Evolutionary conservation across 352 stramenopile species (phyloP).

Genomic region (Hyaloperonospora brassicae): DNA sequence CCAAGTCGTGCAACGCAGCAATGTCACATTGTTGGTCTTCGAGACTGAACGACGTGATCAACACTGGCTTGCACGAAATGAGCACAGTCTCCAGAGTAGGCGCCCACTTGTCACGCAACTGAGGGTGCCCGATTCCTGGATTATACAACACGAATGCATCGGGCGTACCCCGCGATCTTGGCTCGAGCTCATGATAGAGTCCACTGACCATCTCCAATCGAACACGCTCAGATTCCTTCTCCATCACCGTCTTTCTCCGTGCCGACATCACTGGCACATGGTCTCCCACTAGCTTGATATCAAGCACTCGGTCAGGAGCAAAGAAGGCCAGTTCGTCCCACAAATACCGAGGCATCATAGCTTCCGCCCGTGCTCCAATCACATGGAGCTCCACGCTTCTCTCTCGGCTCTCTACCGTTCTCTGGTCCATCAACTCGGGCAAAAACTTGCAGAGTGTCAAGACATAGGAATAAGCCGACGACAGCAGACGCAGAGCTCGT

Average conservation of each 20-base stretch:
- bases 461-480: constrained; percentile 61
- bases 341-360: constrained; percentile 61
- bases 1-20: constrained; percentile 29
- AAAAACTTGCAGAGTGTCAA: constrained; percentile 52
- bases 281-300: constrained; percentile 58
- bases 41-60: constrained; percentile 61
- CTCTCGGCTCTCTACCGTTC: constrained; percentile 1
- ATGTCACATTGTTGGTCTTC: constrained; percentile 57
- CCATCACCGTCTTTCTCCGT: constrained; percentile 16
- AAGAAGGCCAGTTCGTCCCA: constrained; percentile 55
- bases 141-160: constrained; percentile 72
- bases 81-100: constrained; percentile 49
- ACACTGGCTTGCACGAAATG: constrained; percentile 31
- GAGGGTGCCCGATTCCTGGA: constrained; percentile 51
- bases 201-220: constrained; percentile 37
- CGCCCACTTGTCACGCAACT: constrained; percentile 38
- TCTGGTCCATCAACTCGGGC: constrained; percentile 13
- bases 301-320: constrained; percentile 25
- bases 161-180: constrained; percentile 13
- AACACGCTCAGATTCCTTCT: constrained; percentile 19
- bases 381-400: constrained; percentile 37
- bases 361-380: constrained; percentile 60
- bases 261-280: constrained; percentile 40
- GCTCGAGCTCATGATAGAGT: constrained; percentile 42
- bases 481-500: constrained; percentile 40